phyloP scores from a whole-genome alignment of 2,329 filamentous ascomycete species.

The Lithohypha guttulata region DNA sequence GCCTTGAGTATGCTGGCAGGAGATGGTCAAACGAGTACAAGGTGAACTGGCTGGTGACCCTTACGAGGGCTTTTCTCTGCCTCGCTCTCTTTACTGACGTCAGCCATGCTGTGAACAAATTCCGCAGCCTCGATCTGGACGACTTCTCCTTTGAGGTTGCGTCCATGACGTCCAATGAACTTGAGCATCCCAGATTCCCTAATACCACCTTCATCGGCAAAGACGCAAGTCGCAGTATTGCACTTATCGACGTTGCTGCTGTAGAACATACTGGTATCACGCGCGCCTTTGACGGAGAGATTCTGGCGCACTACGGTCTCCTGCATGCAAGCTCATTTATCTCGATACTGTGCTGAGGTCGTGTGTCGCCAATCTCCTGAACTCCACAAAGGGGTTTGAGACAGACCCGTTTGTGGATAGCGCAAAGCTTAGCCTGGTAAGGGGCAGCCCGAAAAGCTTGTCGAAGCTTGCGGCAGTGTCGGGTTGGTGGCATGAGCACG shows the following conservation, averaged over 20 bases:
- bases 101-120: slow-evolving; percentile 50
- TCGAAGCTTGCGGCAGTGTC: too few species aligned
- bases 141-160: slow-evolving; percentile 48
- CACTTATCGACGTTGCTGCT: slow-evolving; percentile 50
- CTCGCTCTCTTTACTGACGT: slow-evolving; percentile 53
- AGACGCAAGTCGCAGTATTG: slow-evolving; percentile 45
- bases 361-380: too few species aligned
- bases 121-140: slow-evolving; percentile 27
- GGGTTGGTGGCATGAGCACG: too few species aligned
- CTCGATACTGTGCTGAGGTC: too few species aligned
- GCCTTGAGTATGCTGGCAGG: slow-evolving; percentile 48
- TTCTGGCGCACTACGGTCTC: too few species aligned
- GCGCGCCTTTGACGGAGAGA: slow-evolving; percentile 51
- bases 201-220: slow-evolving; percentile 40
- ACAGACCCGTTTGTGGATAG: too few species aligned
- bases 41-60: slow-evolving; percentile 47
- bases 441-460: too few species aligned
- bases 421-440: too few species aligned
- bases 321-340: too few species aligned
- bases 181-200: slow-evolving; percentile 41
- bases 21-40: slow-evolving; percentile 49
- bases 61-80: slow-evolving; percentile 50
- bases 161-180: slow-evolving; percentile 46
- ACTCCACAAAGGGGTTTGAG: too few species aligned
- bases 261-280: slow-evolving; percentile 57